Conservation (phyloP, 805 yeast genomes). For the Wickerhamomyces chambardii region DNA sequence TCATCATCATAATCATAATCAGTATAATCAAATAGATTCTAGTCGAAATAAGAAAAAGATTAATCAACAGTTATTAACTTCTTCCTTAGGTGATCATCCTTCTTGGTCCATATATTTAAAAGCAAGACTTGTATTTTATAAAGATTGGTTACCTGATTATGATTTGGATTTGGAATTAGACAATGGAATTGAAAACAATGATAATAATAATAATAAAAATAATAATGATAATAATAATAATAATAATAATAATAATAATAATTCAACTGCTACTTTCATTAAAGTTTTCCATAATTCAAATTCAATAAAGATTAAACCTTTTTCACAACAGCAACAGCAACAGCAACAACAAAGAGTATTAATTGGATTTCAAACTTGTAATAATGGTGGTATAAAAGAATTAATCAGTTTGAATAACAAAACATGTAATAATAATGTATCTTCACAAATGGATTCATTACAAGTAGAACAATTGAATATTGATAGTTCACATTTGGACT, state of each 20-base stretch:
- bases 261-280: conserved; percentile 6
- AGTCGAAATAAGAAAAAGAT: conserved; percentile 2
- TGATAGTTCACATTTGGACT: too few relatives aligned
- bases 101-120: conserved; percentile 10
- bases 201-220: too few relatives aligned
- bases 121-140: conserved; percentile 13
- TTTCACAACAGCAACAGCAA: too few relatives aligned
- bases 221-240: too few relatives aligned
- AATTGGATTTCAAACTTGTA: conserved; percentile 4
- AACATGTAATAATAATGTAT: background rate
- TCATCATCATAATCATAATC: background rate
- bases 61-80: conserved; percentile 13
- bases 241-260: background rate
- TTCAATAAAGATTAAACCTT: too few relatives aligned
- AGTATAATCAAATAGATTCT: background rate
- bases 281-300: conserved; percentile 10
- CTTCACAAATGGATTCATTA: too few relatives aligned
- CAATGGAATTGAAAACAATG: too few relatives aligned
- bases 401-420: background rate
- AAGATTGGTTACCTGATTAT: conserved; percentile 11
- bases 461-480: too few relatives aligned
- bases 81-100: conserved; percentile 13
- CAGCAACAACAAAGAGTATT: background rate
- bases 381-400: conserved; percentile 6
- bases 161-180: too few relatives aligned